Conservation (phyloP, 2,329 filamentous ascomycete species). For the Coniochaeta sp. region DNA sequence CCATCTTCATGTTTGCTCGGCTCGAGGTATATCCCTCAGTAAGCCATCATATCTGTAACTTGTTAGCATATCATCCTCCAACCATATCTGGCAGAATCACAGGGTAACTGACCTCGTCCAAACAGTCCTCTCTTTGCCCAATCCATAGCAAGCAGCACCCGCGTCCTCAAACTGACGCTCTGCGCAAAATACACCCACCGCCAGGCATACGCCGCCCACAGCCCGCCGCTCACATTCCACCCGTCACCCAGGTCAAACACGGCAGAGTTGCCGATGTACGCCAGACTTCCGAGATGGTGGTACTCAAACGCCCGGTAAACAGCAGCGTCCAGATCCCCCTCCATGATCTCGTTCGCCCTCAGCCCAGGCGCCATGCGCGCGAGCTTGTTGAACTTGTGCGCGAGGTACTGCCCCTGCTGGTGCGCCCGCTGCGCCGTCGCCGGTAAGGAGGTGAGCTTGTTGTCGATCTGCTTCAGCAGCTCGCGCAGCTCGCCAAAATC, state of each 20-base stretch:
- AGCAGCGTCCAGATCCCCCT: constrained; percentile 86
- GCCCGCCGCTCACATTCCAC: constrained; percentile 69
- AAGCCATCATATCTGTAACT: constrained; percentile 2
- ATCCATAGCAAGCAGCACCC: constrained; percentile 89
- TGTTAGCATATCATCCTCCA: neutral
- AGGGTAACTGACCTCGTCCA: constrained; percentile 68
- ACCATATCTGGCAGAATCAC: neutral
- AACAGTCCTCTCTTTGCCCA: constrained; percentile 97
- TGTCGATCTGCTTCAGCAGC: constrained; percentile 86
- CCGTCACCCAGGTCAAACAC: constrained; percentile 84
- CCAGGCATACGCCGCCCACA: constrained; percentile 95
- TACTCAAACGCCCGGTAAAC: constrained; percentile 96
- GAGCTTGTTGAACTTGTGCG: constrained; percentile 88
- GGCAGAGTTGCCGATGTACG: constrained; percentile 93
- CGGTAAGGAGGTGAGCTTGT: constrained; percentile 86
- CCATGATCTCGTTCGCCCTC: constrained; percentile 69
- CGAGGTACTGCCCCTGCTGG: constrained; percentile 91
- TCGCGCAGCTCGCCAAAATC: constrained; percentile 90
- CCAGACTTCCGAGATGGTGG: constrained; percentile 80
- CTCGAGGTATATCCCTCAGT: neutral
- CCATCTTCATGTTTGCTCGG: no score
- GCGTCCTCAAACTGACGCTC: constrained; percentile 87
- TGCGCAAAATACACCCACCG: constrained; percentile 95
- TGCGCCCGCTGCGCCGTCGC: constrained; percentile 95
- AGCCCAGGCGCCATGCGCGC: constrained; percentile 71